These are phyloP conservation scores for Linaria vulgaris DNA, from an alignment of 257 asterid species.

Conservation along the genomic window DNA sequence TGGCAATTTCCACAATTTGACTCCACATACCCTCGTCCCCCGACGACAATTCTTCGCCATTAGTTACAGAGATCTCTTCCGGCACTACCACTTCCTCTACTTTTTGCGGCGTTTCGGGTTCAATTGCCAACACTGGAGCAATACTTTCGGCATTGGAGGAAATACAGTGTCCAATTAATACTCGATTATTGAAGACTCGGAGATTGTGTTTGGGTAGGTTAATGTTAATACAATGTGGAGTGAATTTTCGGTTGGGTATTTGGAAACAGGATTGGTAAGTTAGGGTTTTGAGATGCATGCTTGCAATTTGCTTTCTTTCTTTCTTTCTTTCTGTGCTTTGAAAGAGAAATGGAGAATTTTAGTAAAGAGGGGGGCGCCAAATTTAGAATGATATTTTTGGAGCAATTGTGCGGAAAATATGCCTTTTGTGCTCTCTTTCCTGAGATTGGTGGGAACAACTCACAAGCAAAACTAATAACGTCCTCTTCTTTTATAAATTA, in stretches of 20 bases:
- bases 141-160: slow-evolving; percentile 39
- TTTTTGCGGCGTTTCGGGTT: slow-evolving; percentile 31
- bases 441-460: background rate
- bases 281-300: slow-evolving; percentile 51
- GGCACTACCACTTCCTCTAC: slow-evolving; percentile 6
- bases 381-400: slow-evolving; percentile 8
- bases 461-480: slow-evolving; percentile 20
- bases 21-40: slow-evolving; percentile 58
- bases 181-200: background rate
- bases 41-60: slow-evolving; percentile 45
- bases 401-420: background rate
- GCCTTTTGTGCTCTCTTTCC: background rate
- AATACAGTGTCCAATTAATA: slow-evolving; percentile 39
- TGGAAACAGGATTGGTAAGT: slow-evolving; percentile 23
- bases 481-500: slow-evolving; percentile 13
- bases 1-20: slow-evolving; percentile 80
- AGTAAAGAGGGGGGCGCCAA: slow-evolving; percentile 26
- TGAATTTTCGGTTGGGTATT: slow-evolving; percentile 16
- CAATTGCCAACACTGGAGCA: slow-evolving; percentile 29
- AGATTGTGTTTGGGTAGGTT: slow-evolving; percentile 14
- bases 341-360: background rate
- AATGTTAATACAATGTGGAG: slow-evolving; percentile 17
- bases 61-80: slow-evolving; percentile 19
- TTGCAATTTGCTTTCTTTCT: too few relatives aligned
- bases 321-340: background rate